Evolutionary conservation across 768 basidiomycete genomes (phyloP).

Genomic region (Porpolomopsis calyptriformis): DNA sequence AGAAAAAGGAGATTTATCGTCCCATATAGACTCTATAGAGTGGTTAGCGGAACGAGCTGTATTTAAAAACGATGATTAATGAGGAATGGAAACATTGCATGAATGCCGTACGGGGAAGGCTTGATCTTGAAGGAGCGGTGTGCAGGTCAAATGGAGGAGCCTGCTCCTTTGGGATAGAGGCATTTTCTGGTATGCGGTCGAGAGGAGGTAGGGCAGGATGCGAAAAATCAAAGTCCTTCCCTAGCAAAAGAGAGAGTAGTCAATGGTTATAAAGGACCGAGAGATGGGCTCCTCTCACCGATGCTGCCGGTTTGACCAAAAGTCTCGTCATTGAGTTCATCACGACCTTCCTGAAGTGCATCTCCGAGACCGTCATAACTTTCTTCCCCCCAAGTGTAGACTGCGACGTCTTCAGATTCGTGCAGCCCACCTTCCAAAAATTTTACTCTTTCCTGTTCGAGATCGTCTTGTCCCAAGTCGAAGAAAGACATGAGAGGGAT

Average conservation of each 20-base stretch:
- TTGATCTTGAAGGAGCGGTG: slow-evolving; percentile 12
- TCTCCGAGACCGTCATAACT: slow-evolving; percentile 85
- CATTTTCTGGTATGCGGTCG: slow-evolving; percentile 15
- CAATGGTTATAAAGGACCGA: slow-evolving; percentile 4
- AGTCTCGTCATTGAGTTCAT: slow-evolving; percentile 95
- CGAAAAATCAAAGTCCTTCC: slow-evolving; percentile 88
- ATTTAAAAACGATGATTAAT: slow-evolving; percentile 8
- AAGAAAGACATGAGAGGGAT: slow-evolving; percentile 84
- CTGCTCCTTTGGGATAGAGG: slow-evolving; percentile 13
- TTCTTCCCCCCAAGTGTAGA: slow-evolving; percentile 89
- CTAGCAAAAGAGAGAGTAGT: slow-evolving; percentile 29
- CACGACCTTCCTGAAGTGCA: slow-evolving; percentile 77
- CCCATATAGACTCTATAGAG: slow-evolving; percentile 71
- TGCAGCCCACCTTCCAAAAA: slow-evolving; percentile 39
- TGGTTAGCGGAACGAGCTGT: slow-evolving; percentile 31
- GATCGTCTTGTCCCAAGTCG: slow-evolving; percentile 51
- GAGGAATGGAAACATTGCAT: not conserved
- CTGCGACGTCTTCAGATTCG: slow-evolving; percentile 72
- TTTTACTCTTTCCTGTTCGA: slow-evolving; percentile 55
- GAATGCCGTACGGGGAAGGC: slow-evolving; percentile 18
- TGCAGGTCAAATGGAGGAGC: slow-evolving; percentile 8
- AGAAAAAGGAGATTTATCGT: slow-evolving; percentile 69
- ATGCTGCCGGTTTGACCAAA: slow-evolving; percentile 67
- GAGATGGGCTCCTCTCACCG: slow-evolving; percentile 41
- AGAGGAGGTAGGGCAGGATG: slow-evolving; percentile 28